Evolutionary conservation across 495 filamentous ascomycete species (phyloP).

Genomic region (Halenospora varia): DNA sequence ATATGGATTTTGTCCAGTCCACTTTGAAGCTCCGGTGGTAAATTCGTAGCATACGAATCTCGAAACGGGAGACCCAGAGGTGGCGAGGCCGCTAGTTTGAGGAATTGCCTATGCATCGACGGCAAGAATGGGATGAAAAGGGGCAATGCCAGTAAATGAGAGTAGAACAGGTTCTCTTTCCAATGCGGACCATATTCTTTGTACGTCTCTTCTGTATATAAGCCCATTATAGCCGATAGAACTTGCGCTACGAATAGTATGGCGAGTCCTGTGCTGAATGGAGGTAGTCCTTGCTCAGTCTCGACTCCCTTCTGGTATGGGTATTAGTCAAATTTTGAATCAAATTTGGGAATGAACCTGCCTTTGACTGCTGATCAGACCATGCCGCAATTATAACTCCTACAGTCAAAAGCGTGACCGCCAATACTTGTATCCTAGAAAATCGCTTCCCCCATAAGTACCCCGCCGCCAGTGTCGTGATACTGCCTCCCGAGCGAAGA

Average conservation of each 20-base stretch:
- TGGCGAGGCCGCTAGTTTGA: constrained; percentile 43
- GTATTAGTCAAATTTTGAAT: neutral
- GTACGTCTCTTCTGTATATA: constrained; percentile 91
- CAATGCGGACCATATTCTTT: constrained; percentile 80
- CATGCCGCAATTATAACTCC: constrained; percentile 84
- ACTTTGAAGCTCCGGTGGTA: constrained; percentile 28
- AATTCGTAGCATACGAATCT: constrained; percentile 21
- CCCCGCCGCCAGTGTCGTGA: constrained; percentile 87
- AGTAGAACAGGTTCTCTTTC: constrained; percentile 96
- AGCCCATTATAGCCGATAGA: constrained; percentile 87
- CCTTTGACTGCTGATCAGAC: constrained; percentile 83
- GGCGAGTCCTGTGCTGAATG: constrained; percentile 70
- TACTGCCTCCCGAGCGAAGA: constrained; percentile 87
- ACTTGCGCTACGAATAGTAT: constrained; percentile 88
- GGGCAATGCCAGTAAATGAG: constrained; percentile 73
- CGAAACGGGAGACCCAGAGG: constrained; percentile 39
- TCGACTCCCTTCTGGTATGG: constrained; percentile 25
- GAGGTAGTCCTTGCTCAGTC: constrained; percentile 27
- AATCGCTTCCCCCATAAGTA: constrained; percentile 82
- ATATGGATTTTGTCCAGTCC: constrained; percentile 39
- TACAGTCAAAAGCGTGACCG: constrained; percentile 75
- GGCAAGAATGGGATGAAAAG: constrained; percentile 54
- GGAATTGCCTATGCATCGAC: constrained; percentile 46
- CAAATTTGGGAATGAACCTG: constrained; percentile 29
- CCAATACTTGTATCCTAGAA: constrained; percentile 69